Base-by-base conservation (phyloP, 441 rosid species). In the Hura crepitans region DNA sequence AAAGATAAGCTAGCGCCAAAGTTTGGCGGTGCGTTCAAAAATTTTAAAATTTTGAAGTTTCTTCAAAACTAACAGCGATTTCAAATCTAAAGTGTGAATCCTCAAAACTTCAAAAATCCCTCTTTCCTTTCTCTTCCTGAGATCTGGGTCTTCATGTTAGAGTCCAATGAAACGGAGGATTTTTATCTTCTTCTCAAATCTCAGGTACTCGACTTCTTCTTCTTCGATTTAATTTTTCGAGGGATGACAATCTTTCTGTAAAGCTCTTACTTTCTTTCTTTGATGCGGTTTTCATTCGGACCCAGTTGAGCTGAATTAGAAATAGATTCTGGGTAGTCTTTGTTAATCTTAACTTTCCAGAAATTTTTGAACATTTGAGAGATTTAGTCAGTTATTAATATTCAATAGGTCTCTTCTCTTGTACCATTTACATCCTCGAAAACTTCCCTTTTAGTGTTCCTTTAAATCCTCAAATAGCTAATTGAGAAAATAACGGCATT, bases 1-100 rank as follows among this genome's bases (percentile, higher is more conserved):
- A 57, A 43, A 68, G 43, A 28, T 11, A 8, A n/a, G 6, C 37
- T 25, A 63, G 81, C 78, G 78, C 78, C 78, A 71, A 78, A 72
- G 58, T 49, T 68, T 68, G 68, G 81, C 81, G 81, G 68, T 28
- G 17, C 31, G 12, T 42, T 25, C 5, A 74, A 78, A 62, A 10
- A n/a, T n/a, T 56, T 72, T 42, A 62, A 10, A 35, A 35, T 47
- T 72, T 42, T 54, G 68, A 74, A 74, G 22, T 62, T 78, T 75
- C 58, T 61, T 14, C 17, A 39, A 51, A 46, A 25, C 69, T 8
- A 27, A 63, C 42, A 22, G 27, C 30, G 33, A 56, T 31, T 28
- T 69, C 75, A 57, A 50, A 50, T 42, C 62, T 71, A 37, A 46
- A 73, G 59, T 42, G 14, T 42, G 46, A 18, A 12, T 45, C 43